Percentiles rank a stretch among this genome's conserved stretches.
Evolutionary conservation across 1,139 yeast genomes (phyloP).

Genomic region (Candida sanyaensis): DNA sequence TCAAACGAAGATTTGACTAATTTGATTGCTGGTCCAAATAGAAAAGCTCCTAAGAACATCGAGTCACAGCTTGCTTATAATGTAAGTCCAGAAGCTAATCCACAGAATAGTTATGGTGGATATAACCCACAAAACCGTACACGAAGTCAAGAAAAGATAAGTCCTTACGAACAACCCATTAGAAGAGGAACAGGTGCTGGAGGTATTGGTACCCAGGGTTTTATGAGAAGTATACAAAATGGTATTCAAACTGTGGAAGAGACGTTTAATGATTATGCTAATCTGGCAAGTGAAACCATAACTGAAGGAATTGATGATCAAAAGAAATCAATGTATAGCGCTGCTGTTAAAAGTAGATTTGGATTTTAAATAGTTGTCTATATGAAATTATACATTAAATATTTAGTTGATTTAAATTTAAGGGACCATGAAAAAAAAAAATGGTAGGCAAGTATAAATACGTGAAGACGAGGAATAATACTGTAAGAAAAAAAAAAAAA

Average conservation of each 20-base stretch:
- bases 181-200: constrained; percentile 23
- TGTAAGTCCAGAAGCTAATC: constrained; percentile 51
- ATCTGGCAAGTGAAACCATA: constrained; percentile 53
- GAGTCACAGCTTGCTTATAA: constrained; percentile 62
- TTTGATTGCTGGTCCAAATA: constrained; percentile 62
- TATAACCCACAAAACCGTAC: constrained; percentile 18
- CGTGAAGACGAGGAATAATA: not conserved
- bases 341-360: constrained; percentile 55
- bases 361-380: constrained; percentile 37
- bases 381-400: not conserved
- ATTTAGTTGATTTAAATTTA: not conserved
- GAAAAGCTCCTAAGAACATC: constrained; percentile 52
- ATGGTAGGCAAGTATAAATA: not conserved
- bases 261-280: constrained; percentile 59
- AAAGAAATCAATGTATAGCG: constrained; percentile 51
- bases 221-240: constrained; percentile 51
- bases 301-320: constrained; percentile 52
- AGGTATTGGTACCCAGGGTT: constrained; percentile 33
- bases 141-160: constrained; percentile 19
- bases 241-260: constrained; percentile 60
- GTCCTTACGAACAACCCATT: constrained; percentile 52
- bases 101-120: constrained; percentile 31
- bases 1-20: constrained; percentile 57
- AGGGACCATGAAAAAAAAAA: not conserved
- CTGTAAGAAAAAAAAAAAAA: not conserved